Base-by-base conservation (phyloP, 345 rosid species). In the Xanthoceras sorbifolium region DNA sequence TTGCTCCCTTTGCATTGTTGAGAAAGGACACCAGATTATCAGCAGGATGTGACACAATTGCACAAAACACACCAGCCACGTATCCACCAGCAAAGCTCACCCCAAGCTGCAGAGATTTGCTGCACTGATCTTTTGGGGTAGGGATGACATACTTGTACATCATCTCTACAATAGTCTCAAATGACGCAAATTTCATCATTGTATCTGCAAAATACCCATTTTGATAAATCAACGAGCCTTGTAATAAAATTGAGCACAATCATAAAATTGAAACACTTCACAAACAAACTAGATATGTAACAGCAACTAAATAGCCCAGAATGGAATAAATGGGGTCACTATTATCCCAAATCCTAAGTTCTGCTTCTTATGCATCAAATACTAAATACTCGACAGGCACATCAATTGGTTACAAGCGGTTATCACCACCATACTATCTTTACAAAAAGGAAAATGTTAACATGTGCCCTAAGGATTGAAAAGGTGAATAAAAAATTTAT, bases 1-100 rank as follows among this genome's bases (percentile, higher is more conserved):
- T 94, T 26, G 98, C 95, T 32, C 98, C 99, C 74, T 92, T 89
- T 36, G 97, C 92, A 65, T 91, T 96, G 89, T 94, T 96, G 85
- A 96, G 98, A 85, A 93, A 96, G n/a, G 98, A 96, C 1, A 96
- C 99, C 59, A 96, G 85, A 75, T 94, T 96, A 77, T 96, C 98
- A 1, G 99, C 99, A 14, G 98, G 99, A 72, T 96, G 99, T 1
- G 99, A 96, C 54, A 96, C 95, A n/a, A 89, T 28, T 1, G 95
- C 95, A 73, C 98, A 96, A 74, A 94, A 82, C 54, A 94, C 84
- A 76, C 99, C 99, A 36, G 99, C 99, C 44, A 90, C 71, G 64
- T 96, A 93, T 76, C 99, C 99, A 74, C 99, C 97, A 25, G 93
- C 91, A 52, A 93, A 93, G 86, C 98, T 96, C 67, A 96, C 89